phyloP scores from a whole-genome alignment of 1,284 basidiomycete species.

The Cerioporus squamosus region DNA sequence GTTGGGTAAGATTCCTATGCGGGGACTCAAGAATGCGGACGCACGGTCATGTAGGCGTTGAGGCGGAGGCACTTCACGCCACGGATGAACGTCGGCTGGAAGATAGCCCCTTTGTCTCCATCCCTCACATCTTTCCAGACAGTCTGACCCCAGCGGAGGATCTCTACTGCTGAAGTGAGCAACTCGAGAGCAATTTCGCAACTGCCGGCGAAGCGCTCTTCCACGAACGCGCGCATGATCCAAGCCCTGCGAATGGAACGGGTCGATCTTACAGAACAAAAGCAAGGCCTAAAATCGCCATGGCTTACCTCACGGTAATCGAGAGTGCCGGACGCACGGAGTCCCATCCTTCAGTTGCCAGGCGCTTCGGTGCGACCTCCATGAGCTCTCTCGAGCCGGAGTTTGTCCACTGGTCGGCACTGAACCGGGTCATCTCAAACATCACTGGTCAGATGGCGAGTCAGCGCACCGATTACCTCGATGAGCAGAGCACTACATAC shows the following conservation, averaged over 20 bases:
- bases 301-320: conserved; percentile 40
- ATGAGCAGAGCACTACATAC: conserved; percentile 19
- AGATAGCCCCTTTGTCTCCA: conserved; percentile 34
- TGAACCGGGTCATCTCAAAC: background rate
- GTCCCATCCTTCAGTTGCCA: conserved; percentile 40
- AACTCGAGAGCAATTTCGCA: conserved; percentile 7
- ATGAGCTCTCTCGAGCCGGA: conserved; percentile 24
- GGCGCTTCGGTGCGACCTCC: conserved; percentile 35
- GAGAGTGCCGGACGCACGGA: conserved; percentile 39
- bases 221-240: conserved; percentile 42
- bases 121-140: conserved; percentile 38
- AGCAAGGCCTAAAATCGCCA: background rate
- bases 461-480: background rate
- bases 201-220: conserved; percentile 7
- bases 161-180: conserved; percentile 30
- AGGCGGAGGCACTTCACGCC: conserved; percentile 36
- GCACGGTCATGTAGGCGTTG: conserved; percentile 36
- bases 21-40: background rate
- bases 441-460: background rate
- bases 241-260: conserved; percentile 31
- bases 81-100: conserved; percentile 35
- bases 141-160: conserved; percentile 44
- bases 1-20: too few species aligned
- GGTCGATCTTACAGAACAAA: background rate
- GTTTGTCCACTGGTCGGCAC: background rate